phyloP scores from a whole-genome alignment of 768 basidiomycete species.

The Pleurotus giganteus region DNA sequence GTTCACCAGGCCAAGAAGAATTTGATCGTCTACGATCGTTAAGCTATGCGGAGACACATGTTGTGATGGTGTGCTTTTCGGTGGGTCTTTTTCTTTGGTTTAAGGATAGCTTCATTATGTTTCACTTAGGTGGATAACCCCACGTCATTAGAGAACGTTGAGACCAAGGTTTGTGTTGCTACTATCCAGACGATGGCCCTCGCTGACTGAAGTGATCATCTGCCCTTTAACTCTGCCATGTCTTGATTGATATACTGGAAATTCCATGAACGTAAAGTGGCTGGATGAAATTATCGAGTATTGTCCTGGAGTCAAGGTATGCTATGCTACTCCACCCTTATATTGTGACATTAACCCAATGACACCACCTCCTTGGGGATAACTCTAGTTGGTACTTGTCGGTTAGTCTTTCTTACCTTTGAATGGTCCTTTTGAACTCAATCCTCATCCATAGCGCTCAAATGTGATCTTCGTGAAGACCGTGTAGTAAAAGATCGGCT shows the following conservation, averaged over 20 bases:
- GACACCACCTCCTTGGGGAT: neutral
- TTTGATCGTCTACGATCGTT: conserved; percentile 91
- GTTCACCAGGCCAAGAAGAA: conserved; percentile 80
- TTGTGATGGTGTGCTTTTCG: conserved; percentile 95
- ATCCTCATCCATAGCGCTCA: conserved; percentile 59
- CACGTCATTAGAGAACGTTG: conserved; percentile 93
- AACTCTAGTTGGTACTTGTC: conserved; percentile 74
- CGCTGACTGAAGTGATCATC: no score
- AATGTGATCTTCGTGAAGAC: conserved; percentile 95
- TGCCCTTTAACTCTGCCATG: no score
- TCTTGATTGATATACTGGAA: no score
- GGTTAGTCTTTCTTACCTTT: conserved; percentile 50
- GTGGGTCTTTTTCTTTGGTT: conserved; percentile 38
- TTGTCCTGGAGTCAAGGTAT: conserved; percentile 92
- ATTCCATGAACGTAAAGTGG: conserved; percentile 59
- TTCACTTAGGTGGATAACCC: conserved; percentile 81
- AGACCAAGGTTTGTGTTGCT: conserved; percentile 65
- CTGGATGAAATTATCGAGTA: conserved; percentile 89
- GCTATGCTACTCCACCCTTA: conserved; percentile 15
- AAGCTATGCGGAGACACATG: conserved; percentile 96
- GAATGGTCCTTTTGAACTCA: conserved; percentile 10
- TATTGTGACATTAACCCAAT: neutral
- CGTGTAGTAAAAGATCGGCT: conserved; percentile 67
- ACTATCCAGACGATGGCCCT: neutral
- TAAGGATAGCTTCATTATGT: conserved; percentile 10